phyloP scores from a whole-genome alignment of 495 filamentous ascomycete species.

The Aspergillus homomorphus region DNA sequence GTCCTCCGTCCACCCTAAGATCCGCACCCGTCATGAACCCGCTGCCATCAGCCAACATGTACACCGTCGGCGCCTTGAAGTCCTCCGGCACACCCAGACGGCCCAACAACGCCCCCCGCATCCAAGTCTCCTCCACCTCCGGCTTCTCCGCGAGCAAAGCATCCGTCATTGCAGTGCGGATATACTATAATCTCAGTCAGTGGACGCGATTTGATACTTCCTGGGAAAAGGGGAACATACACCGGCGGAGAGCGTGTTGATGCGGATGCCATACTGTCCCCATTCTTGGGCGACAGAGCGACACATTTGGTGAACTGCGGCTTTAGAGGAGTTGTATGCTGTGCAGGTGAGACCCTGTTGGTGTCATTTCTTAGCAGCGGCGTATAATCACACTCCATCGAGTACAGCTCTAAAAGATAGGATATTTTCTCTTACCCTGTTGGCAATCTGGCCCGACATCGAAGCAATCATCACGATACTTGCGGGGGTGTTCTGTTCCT shows the following conservation, averaged over 20 bases:
- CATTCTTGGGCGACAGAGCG: slow-evolving; percentile 62
- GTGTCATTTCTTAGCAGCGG: neutral
- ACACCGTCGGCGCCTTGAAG: slow-evolving; percentile 41
- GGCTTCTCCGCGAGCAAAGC: slow-evolving; percentile 50
- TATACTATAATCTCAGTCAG: slow-evolving; percentile 34
- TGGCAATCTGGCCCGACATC: slow-evolving; percentile 78
- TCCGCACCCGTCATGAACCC: slow-evolving; percentile 42
- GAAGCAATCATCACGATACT: slow-evolving; percentile 71
- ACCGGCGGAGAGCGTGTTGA: slow-evolving; percentile 42
- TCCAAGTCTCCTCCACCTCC: slow-evolving; percentile 48
- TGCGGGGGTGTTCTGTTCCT: slow-evolving; percentile 47
- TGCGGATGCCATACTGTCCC: slow-evolving; percentile 45
- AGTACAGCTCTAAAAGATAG: too few relatives aligned
- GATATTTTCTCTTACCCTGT: slow-evolving; percentile 43
- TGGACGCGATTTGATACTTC: slow-evolving; percentile 39
- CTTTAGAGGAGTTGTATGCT: slow-evolving; percentile 67
- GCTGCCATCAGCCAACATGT: slow-evolving; percentile 42
- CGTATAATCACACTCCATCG: too few relatives aligned
- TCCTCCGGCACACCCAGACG: slow-evolving; percentile 40
- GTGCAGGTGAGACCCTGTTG: slow-evolving; percentile 56
- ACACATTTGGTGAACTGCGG: slow-evolving; percentile 60
- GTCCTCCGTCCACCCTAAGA: slow-evolving; percentile 39
- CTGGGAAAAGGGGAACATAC: slow-evolving; percentile 51
- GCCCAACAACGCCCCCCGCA: slow-evolving; percentile 35
- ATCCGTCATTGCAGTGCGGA: slow-evolving; percentile 34